Percentiles rank a stretch among this genome's conserved stretches.
These are phyloP conservation scores for Coniochaeta hoffmannii DNA, from an alignment of 2,329 filamentous ascomycete genomes.

Conservation along the genomic window DNA sequence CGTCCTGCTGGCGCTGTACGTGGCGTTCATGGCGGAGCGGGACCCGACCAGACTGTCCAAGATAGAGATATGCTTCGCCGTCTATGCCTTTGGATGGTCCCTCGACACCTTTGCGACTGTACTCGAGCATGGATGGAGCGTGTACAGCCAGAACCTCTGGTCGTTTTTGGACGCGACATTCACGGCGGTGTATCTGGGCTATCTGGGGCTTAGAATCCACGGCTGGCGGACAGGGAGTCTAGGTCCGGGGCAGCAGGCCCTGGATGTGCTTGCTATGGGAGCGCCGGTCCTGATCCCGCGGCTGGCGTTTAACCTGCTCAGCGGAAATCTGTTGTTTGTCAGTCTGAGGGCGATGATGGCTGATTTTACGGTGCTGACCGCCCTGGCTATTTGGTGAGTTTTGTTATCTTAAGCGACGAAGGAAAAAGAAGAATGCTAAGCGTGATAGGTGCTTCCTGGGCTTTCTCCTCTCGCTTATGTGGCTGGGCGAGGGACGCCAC, in stretches of 20 bases:
- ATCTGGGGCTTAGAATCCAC: slow-evolving; percentile 60
- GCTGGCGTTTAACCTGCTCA: slow-evolving; percentile 74
- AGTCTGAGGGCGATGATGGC: slow-evolving; percentile 78
- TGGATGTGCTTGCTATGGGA: slow-evolving; percentile 72
- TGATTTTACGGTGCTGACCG: slow-evolving; percentile 72
- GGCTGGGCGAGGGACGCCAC: slow-evolving; percentile 62
- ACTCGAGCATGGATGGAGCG: slow-evolving; percentile 65
- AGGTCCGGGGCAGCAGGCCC: slow-evolving; percentile 54
- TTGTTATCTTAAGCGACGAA: slow-evolving; percentile 7
- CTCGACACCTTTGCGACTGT: slow-evolving; percentile 73
- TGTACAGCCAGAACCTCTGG: slow-evolving; percentile 85
- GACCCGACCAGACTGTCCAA: slow-evolving; percentile 47
- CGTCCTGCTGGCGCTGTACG: slow-evolving; percentile 60
- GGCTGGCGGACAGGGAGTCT: slow-evolving; percentile 45
- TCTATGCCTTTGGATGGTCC: slow-evolving; percentile 74
- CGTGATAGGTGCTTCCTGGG: slow-evolving; percentile 60
- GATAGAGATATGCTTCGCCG: slow-evolving; percentile 58
- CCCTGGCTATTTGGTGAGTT: slow-evolving; percentile 61
- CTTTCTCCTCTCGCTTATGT: slow-evolving; percentile 71
- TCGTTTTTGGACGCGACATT: slow-evolving; percentile 80
- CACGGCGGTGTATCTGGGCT: slow-evolving; percentile 61
- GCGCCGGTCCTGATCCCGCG: slow-evolving; percentile 72
- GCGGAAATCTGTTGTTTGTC: slow-evolving; percentile 78
- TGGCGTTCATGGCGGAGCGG: slow-evolving; percentile 64
- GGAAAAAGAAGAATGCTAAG: not conserved